Conservation (phyloP, 1,284 basidiomycete species). For the Trichosporon sp. region DNA sequence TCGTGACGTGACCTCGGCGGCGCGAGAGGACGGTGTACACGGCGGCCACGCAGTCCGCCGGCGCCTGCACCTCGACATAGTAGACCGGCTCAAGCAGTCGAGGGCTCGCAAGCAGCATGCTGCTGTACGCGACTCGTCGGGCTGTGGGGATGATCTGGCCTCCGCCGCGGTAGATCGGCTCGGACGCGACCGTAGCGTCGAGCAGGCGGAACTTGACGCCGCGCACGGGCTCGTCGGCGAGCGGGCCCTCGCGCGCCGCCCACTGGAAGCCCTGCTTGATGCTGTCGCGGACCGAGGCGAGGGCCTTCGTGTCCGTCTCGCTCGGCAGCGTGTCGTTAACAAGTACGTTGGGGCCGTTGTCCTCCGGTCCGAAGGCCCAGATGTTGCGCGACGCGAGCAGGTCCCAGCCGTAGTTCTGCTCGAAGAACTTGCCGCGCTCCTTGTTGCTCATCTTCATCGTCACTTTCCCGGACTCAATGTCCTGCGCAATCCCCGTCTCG, state of each 20-base stretch:
- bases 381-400: conserved; percentile 92
- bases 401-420: conserved; percentile 98
- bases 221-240: conserved; percentile 97
- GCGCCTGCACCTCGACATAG: conserved; percentile 96
- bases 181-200: conserved; percentile 82
- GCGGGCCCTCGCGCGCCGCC: conserved; percentile 92
- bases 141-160: conserved; percentile 96
- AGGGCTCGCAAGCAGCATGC: conserved; percentile 91
- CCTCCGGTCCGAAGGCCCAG: conserved; percentile 99
- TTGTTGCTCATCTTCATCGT: conserved; percentile 90
- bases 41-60: conserved; percentile 95
- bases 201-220: conserved; percentile 96
- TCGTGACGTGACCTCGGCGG: conserved; percentile 93
- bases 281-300: conserved; percentile 84
- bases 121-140: conserved; percentile 96
- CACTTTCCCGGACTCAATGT: conserved; percentile 84
- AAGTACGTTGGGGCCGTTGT: conserved; percentile 85
- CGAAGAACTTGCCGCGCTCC: conserved; percentile 87
- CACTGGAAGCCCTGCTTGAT: conserved; percentile 99
- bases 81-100: conserved; percentile 95
- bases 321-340: conserved; percentile 94
- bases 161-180: conserved; percentile 94
- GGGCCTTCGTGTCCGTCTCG: conserved; percentile 88
- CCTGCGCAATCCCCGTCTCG: conserved; percentile 86
- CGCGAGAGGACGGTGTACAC: conserved; percentile 96